phyloP scores from a whole-genome alignment of 2,329 filamentous ascomycete species.

The Xylariaceae sp. region DNA sequence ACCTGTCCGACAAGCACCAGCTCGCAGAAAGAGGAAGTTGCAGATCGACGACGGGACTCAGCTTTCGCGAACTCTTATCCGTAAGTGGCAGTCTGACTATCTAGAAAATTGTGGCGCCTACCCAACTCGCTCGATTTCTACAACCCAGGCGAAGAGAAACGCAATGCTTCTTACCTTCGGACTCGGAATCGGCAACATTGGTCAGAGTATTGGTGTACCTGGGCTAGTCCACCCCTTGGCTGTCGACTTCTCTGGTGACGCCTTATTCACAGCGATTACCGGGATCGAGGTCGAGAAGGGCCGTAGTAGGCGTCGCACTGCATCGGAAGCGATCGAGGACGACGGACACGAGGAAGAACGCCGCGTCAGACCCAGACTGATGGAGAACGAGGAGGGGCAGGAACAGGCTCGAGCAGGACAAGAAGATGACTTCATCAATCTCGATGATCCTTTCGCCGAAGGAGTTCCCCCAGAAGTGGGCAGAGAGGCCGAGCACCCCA shows the following conservation, averaged over 20 bases:
- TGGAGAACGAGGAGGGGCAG: slow-evolving; percentile 32
- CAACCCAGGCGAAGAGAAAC: slow-evolving; percentile 50
- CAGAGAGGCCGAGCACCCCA: slow-evolving; percentile 64
- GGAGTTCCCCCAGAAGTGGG: slow-evolving; percentile 40
- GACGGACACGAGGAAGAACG: slow-evolving; percentile 44
- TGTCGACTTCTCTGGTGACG: slow-evolving; percentile 53
- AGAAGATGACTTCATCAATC: slow-evolving; percentile 38
- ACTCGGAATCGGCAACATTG: slow-evolving; percentile 47
- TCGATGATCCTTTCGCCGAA: slow-evolving; percentile 27
- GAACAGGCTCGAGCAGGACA: slow-evolving; percentile 14
- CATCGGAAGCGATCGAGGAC: slow-evolving; percentile 52
- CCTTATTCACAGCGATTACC: slow-evolving; percentile 48
- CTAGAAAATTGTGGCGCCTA: slow-evolving; percentile 54
- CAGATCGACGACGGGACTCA: slow-evolving; percentile 43
- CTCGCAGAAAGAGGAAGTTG: slow-evolving; percentile 36
- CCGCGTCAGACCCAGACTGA: slow-evolving; percentile 48
- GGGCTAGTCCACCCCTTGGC: slow-evolving; percentile 53
- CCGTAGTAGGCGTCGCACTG: slow-evolving; percentile 47
- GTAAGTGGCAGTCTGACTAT: slow-evolving; percentile 53
- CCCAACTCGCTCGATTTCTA: slow-evolving; percentile 39
- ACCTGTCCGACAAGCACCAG: slow-evolving; percentile 19
- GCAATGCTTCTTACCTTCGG: slow-evolving; percentile 51
- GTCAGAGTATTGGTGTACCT: slow-evolving; percentile 40
- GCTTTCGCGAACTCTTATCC: slow-evolving; percentile 47
- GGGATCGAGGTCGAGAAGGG: slow-evolving; percentile 40